Evolutionary conservation across 495 filamentous ascomycete genomes (phyloP), one percentile per base, ranked within the genome.

Genomic region (Alectoria sarmentosa): DNA sequence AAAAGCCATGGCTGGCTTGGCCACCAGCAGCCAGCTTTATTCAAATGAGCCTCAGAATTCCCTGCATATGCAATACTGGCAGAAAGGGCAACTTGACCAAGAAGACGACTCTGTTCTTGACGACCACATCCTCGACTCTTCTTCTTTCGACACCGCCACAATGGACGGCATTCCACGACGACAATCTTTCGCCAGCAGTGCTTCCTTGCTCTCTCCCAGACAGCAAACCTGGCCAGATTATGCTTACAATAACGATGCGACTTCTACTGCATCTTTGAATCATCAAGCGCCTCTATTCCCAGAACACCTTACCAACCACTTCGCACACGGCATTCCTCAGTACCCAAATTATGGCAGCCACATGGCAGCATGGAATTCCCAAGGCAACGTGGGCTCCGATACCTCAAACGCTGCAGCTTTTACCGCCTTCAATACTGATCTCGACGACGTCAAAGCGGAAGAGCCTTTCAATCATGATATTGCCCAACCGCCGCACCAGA

Each of bases 41-140:
- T 48, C 38, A 39, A 62, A 66, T 52, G 60, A 48, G 60, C 41
- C 52, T 58, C 65, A 42, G 32, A 38, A 58, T 11, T 60, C 44
- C 41, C 60, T 57, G 15, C 60, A 63, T 56, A 55, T 55, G 52
- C 52, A 55, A 6, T 55, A 55, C 52, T 58, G 61, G 60, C 56
- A 60, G n/a, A 65, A 65, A 46, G 58, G 30, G 21, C 37, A 59
- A 32, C 32, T 65, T 17, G 63, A 65, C n/a, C 55, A 46, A 60
- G 63, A 65, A 37, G 62, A 64, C 71, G 83, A 84, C 75, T 88
- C 83, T 73, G 88, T 92, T 74, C 78, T 95, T 67, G 90, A 95
- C 76, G 89, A 93, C 54, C 87, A 89, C 78, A 92, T 92, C 72
- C 83, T 93, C 66, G 90, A 92, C 74, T 68, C 83, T 80, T 72